phyloP scores from a whole-genome alignment of 495 filamentous ascomycete genomes.

The Aspergillus egyptiacus region DNA sequence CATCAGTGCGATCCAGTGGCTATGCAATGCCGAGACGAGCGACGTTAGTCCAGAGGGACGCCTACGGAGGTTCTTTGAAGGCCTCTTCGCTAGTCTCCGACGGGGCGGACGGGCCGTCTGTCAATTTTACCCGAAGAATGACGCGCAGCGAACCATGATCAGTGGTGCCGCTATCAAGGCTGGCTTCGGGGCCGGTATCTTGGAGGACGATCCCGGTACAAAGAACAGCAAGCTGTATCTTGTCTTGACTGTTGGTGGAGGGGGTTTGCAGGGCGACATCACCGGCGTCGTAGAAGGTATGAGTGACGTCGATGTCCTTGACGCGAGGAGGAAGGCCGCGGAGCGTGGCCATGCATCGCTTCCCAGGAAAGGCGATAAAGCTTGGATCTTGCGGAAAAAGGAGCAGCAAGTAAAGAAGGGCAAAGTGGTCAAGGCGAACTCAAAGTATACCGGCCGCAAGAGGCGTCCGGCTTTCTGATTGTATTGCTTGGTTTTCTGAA shows the following conservation, averaged over 20 bases:
- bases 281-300: slow-evolving; percentile 78
- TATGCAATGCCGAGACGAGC: slow-evolving; percentile 88
- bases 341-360: slow-evolving; percentile 43
- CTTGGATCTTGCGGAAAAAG: slow-evolving; percentile 92
- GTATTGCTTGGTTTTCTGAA: background rate
- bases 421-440: slow-evolving; percentile 82
- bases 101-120: slow-evolving; percentile 88
- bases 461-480: slow-evolving; percentile 55
- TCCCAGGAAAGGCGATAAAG: slow-evolving; percentile 69
- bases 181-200: slow-evolving; percentile 88
- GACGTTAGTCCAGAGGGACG: slow-evolving; percentile 73
- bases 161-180: slow-evolving; percentile 81
- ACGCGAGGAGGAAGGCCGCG: slow-evolving; percentile 54
- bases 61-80: slow-evolving; percentile 80
- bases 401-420: slow-evolving; percentile 92
- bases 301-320: slow-evolving; percentile 78
- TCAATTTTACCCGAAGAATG: slow-evolving; percentile 97
- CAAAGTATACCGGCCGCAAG: slow-evolving; percentile 89
- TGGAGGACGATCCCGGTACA: slow-evolving; percentile 92
- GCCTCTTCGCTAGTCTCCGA: slow-evolving; percentile 77
- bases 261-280: slow-evolving; percentile 70
- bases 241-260: slow-evolving; percentile 86
- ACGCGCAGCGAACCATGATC: slow-evolving; percentile 85
- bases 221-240: slow-evolving; percentile 92
- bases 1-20: slow-evolving; percentile 94